Evolutionary conservation across 345 rosid genomes (phyloP).

Genomic region (Durio zibethinus): DNA sequence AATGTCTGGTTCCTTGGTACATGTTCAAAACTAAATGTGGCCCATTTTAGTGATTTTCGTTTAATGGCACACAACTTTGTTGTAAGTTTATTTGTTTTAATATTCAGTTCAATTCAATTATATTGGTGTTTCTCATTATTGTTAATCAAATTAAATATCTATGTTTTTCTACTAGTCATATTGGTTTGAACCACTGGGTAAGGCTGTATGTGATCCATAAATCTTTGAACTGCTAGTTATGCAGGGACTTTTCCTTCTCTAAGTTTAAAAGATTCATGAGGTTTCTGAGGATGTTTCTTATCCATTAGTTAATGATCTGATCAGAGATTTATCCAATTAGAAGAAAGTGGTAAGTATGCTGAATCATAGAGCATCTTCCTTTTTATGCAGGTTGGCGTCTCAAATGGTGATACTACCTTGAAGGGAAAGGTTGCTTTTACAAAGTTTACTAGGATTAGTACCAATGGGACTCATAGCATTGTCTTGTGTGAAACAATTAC

Average conservation of each 20-base stretch:
- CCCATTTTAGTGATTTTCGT: neutral
- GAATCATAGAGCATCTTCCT: conserved; percentile 12
- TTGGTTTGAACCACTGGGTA: conserved; percentile 3
- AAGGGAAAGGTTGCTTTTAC: conserved; percentile 84
- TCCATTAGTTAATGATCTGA: neutral
- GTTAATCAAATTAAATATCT: neutral
- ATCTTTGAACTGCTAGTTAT: neutral
- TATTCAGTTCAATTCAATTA: neutral
- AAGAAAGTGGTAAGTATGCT: conserved; percentile 1
- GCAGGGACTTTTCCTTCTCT: neutral
- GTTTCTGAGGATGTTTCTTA: neutral
- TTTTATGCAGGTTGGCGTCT: conserved; percentile 42
- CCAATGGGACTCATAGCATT: conserved; percentile 78
- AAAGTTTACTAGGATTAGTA: conserved; percentile 76
- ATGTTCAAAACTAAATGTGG: neutral
- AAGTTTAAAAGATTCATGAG: neutral
- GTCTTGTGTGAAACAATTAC: conserved; percentile 89
- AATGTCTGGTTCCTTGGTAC: neutral
- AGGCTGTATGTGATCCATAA: conserved; percentile 13
- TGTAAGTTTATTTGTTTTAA: neutral
- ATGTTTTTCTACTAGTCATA: neutral
- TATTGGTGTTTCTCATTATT: neutral
- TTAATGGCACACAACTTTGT: neutral
- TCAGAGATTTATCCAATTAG: conserved; percentile 5
- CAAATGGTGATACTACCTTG: conserved; percentile 34